A percentile compares a stretch with the other conserved stretches of the same genome.
Conservation (phyloP, 352 stramenopile species). For the Pythium aquatile region DNA sequence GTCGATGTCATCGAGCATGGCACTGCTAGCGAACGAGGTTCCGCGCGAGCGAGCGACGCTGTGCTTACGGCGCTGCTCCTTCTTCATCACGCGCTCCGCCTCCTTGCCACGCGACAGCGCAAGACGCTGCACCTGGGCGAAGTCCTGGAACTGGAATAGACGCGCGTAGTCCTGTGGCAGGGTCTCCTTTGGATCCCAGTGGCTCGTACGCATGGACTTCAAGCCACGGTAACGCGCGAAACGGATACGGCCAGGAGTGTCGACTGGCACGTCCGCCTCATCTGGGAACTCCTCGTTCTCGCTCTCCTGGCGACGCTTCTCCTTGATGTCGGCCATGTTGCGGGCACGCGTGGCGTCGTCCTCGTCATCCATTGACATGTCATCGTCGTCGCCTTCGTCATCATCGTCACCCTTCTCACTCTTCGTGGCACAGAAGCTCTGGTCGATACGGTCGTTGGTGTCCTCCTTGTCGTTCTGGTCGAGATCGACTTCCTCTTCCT, state of each 20-base stretch:
- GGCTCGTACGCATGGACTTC: slow-evolving; percentile 95
- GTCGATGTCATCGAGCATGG: slow-evolving; percentile 79
- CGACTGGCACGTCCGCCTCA: slow-evolving; percentile 83
- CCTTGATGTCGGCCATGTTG: slow-evolving; percentile 48
- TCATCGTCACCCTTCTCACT: slow-evolving; percentile 50
- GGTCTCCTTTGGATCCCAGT: slow-evolving; percentile 98
- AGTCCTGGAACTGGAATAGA: slow-evolving; percentile 97
- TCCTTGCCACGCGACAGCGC: slow-evolving; percentile 84
- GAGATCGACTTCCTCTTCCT: slow-evolving; percentile 12
- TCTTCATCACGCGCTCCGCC: slow-evolving; percentile 68
- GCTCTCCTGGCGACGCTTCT: slow-evolving; percentile 88
- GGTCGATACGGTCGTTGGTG: slow-evolving; percentile 56
- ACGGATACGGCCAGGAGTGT: slow-evolving; percentile 61
- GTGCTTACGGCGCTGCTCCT: slow-evolving; percentile 57
- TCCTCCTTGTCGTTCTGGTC: slow-evolving; percentile 44
- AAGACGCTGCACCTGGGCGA: slow-evolving; percentile 92
- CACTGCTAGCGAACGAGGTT: slow-evolving; percentile 51
- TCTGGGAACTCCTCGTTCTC: slow-evolving; percentile 96
- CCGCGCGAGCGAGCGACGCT: slow-evolving; percentile 47
- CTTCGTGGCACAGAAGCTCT: slow-evolving; percentile 77
- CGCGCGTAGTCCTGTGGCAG: slow-evolving; percentile 96
- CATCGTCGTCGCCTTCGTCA: slow-evolving; percentile 70
- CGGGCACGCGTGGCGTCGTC: slow-evolving; percentile 42
- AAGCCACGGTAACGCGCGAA: slow-evolving; percentile 94
- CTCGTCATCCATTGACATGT: slow-evolving; percentile 75